Base-by-base conservation (phyloP, 2,329 filamentous ascomycete species). In the Neopestalotiopsis sp. region DNA sequence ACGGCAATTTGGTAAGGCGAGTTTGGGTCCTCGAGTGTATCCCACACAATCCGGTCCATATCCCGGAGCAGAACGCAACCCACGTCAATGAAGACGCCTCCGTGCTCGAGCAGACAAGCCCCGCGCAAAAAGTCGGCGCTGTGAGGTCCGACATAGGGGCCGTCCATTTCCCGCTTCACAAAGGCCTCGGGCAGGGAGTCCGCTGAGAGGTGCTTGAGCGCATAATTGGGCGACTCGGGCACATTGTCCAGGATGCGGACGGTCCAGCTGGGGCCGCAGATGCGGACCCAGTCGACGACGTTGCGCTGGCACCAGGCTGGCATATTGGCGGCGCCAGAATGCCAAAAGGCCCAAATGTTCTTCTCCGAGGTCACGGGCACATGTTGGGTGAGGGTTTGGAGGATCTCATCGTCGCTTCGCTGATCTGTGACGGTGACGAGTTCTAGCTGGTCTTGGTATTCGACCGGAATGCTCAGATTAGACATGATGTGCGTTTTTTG, bases 51-150 rank as follows among this genome's bases (percentile, higher is more conserved):
- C 2, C 77, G 74, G 13, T 85, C 82, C 0, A 85, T 70, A 42
- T 80, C 74, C 0, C 79, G 78, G 61, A 85, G 79, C 0, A 85
- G 73, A 20, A 83, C 80, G 4, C 80, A 81, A 1, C 82, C 81
- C 0, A 79, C 80, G 13, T 85, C 83, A 65, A 85, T 79, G 77
- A 80, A 85, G 1, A 82, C 76, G 0, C 83, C 83, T 0, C 83
- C 84, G 40, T 84, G 77, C 6, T 79, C 72, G 66, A 78, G 81
- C 2, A 85, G 68, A 2, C 82, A 73, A 0, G 82, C 78, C 0
- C 84, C 77, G 0, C 86, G 81, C 5, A 87, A 75, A 0, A 87
- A 76, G 66, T 88, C 86, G 2, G 83, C 82, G 0, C 79, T 80
- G 70, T 88, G 85, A 1, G 78, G 79, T 1, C 81, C 84, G 1